phyloP scores from a whole-genome alignment of 192 early-diverging fungal species.

The Phlyctochytrium arcticum region DNA sequence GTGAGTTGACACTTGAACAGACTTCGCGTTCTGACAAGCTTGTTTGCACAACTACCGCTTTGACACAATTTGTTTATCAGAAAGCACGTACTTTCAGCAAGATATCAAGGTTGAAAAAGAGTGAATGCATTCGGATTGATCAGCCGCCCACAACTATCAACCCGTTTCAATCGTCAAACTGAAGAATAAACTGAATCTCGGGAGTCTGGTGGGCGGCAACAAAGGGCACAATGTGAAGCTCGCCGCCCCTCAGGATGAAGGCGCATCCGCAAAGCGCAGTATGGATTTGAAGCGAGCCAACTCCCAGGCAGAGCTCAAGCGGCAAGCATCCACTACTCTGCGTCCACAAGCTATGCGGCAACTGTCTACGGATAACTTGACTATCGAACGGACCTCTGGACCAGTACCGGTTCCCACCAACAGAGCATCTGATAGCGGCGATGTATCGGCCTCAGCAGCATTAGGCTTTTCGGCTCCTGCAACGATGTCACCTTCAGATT shows the following conservation, averaged over 20 bases:
- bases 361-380: not conserved
- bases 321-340: not conserved
- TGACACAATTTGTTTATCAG: too few species aligned
- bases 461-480: slow-evolving; percentile 18
- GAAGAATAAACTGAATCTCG: not conserved
- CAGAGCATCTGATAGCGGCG: not conserved
- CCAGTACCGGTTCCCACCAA: not conserved
- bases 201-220: not conserved
- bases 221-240: not conserved
- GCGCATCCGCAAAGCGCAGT: not conserved
- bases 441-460: slow-evolving; percentile 10
- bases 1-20: too few species aligned
- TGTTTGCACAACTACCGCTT: too few species aligned
- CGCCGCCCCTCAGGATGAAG: not conserved
- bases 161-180: too few species aligned
- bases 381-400: not conserved
- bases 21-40: too few species aligned
- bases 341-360: not conserved
- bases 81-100: too few species aligned
- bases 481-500: slow-evolving; percentile 5
- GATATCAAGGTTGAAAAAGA: too few species aligned
- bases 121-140: too few species aligned
- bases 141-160: too few species aligned
- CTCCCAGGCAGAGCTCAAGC: not conserved
- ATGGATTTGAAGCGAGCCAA: not conserved